Base-by-base conservation (phyloP, 2,329 filamentous ascomycete species). In the Fusarium foetens region DNA sequence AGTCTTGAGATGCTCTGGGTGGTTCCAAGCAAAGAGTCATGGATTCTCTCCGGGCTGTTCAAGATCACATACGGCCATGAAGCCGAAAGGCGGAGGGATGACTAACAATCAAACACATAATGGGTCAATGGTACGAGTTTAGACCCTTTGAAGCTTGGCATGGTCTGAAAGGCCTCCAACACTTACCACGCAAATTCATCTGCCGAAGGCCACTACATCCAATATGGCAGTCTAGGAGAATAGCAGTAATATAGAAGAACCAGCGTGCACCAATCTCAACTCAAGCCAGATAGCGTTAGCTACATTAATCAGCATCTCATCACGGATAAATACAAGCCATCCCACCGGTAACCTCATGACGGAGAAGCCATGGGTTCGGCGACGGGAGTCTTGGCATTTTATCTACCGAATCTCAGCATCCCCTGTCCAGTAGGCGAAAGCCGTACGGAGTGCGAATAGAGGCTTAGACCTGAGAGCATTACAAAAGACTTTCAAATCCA, bases 41-140 rank as follows among this genome's bases (percentile, higher is more conserved):
- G 14, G 3, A 17, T 53, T 25, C 33, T 5, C 5, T 19, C 6
- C 83, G 84, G 59, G 83, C 83, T 1, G 83, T 0, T 85, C 83
- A 12, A 25, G 63, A 27, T 17, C 19, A 53, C 19, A 60, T 66
- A 29, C 2, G 27, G 13, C 13, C 7, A 45, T 6, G 23, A 35
- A 19, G 23, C 4, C 19, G 1, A 6, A 49, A 17, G 29, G 4
- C 12, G 12, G 19, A 2, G 11, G n/a, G 13, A 19, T 35, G 33
- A 17, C 23, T 29, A 39, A 53, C 25, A 6, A 33, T 12, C 16
- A 53, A 58, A 53, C 9, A 6, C 43, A 3, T 2, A n/a, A 33
- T 25, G 17, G 35, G 5, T 23, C 55, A 64, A 71, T 27, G 62
- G 61, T 27, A 69, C 68, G 14, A 61, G 60, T 38, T 36, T 74